A percentile compares a stretch with the other conserved stretches of the same genome.
These are phyloP conservation scores for Tylopilus sp. DNA, from an alignment of 1,284 basidiomycete genomes.

Conservation along the genomic window DNA sequence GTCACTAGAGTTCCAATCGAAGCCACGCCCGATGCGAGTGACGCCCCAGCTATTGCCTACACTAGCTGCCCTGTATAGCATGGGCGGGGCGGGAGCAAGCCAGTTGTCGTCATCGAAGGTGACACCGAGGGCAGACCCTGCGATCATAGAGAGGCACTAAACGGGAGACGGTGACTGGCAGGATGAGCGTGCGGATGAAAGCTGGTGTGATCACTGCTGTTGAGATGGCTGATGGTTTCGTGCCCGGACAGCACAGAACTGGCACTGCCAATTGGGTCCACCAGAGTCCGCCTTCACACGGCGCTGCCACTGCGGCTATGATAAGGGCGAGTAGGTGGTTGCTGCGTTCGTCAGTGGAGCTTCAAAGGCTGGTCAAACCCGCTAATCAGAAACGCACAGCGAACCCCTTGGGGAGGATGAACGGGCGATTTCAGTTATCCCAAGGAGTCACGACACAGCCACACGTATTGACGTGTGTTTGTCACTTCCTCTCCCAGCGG, in stretches of 20 bases:
- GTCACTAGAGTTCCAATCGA: conserved; percentile 58
- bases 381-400: not conserved
- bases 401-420: not conserved
- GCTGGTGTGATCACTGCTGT: not conserved
- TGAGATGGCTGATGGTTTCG: conserved; percentile 1
- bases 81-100: conserved; percentile 45
- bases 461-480: conserved; percentile 30
- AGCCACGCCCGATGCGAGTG: conserved; percentile 77
- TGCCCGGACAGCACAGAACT: not conserved
- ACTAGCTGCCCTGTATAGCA: conserved; percentile 59
- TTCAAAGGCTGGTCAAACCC: not conserved
- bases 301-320: not conserved
- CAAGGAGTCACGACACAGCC: conserved; percentile 21
- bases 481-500: conserved; percentile 1
- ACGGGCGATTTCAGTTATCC: not conserved
- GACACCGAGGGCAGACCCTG: conserved; percentile 55
- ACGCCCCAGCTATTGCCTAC: conserved; percentile 76
- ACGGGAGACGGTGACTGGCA: not conserved
- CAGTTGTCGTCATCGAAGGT: conserved; percentile 63
- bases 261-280: conserved; percentile 2
- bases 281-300: conserved; percentile 18
- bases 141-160: conserved; percentile 44
- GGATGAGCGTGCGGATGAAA: conserved; percentile 1
- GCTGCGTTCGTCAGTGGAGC: not conserved
- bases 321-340: not conserved